Conservation (phyloP, 1,139 yeast species). For the Geotrichum histeridarum region DNA sequence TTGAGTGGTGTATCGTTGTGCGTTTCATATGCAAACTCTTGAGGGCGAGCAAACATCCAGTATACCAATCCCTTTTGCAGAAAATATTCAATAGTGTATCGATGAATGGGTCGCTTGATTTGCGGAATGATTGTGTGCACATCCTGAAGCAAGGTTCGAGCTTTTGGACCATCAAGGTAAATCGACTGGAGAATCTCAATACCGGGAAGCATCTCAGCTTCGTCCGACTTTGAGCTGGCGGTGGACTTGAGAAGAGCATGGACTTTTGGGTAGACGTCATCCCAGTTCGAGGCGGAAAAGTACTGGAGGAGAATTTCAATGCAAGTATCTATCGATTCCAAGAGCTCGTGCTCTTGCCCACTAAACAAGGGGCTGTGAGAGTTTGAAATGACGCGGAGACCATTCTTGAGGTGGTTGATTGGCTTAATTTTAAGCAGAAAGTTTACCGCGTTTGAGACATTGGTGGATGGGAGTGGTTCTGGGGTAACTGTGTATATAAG, state of each 20-base stretch:
- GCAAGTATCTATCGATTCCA: conserved; percentile 45
- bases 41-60: conserved; percentile 39
- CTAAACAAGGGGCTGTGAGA: not conserved
- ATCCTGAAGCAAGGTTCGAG: conserved; percentile 42
- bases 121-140: conserved; percentile 42
- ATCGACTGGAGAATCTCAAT: conserved; percentile 50
- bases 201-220: conserved; percentile 44
- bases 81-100: conserved; percentile 50
- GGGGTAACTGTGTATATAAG: conserved; percentile 16
- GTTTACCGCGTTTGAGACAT: conserved; percentile 22
- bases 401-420: conserved; percentile 12
- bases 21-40: conserved; percentile 7
- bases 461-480: conserved; percentile 7
- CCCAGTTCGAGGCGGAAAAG: conserved; percentile 54
- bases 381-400: conserved; percentile 14
- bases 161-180: conserved; percentile 44
- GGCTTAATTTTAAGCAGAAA: conserved; percentile 19
- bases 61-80: conserved; percentile 48
- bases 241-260: conserved; percentile 15
- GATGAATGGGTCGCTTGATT: conserved; percentile 51
- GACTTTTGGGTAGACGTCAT: conserved; percentile 32
- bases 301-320: conserved; percentile 47
- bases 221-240: conserved; percentile 12
- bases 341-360: conserved; percentile 18
- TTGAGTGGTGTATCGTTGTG: conserved; percentile 11